These are phyloP conservation scores for Excoecaria agallocha DNA, from an alignment of 345 rosid species.

Conservation along the genomic window DNA sequence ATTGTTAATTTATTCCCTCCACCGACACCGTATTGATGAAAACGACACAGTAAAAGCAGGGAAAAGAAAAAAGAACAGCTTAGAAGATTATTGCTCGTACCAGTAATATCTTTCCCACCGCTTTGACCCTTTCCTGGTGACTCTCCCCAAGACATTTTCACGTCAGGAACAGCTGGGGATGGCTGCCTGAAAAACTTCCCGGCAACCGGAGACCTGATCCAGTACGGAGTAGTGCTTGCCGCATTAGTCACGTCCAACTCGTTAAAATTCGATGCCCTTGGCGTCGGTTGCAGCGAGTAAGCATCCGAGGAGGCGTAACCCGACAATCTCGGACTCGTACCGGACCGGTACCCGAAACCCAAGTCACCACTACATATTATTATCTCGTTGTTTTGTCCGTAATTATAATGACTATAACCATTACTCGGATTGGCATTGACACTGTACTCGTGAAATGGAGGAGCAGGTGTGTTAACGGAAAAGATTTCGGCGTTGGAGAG, in stretches of 20 bases:
- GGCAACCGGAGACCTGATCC: constrained; percentile 41
- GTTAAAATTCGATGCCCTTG: constrained; percentile 53
- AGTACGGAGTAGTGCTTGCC: constrained; percentile 32
- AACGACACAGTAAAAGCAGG: background rate
- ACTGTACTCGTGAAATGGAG: constrained; percentile 19
- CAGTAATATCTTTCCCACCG: constrained; percentile 25
- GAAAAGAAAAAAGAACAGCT: background rate
- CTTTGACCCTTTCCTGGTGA: constrained; percentile 28
- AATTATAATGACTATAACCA: background rate
- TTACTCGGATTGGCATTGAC: background rate
- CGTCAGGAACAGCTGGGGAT: constrained; percentile 37
- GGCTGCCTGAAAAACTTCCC: constrained; percentile 38
- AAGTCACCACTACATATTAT: constrained; percentile 49
- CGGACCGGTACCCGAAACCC: constrained; percentile 55
- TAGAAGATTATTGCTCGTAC: background rate
- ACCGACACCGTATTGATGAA: background rate
- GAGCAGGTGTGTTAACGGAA: constrained; percentile 46
- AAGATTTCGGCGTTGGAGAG: constrained; percentile 52
- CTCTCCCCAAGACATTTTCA: constrained; percentile 32
- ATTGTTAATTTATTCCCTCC: no score
- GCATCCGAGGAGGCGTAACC: constrained; percentile 80
- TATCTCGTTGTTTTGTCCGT: constrained; percentile 36
- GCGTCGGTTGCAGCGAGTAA: constrained; percentile 58
- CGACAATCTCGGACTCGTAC: constrained; percentile 49
- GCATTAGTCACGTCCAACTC: constrained; percentile 40